Base-by-base conservation (phyloP, 2,329 filamentous ascomycete species). In the Fusarium sulawesiense region DNA sequence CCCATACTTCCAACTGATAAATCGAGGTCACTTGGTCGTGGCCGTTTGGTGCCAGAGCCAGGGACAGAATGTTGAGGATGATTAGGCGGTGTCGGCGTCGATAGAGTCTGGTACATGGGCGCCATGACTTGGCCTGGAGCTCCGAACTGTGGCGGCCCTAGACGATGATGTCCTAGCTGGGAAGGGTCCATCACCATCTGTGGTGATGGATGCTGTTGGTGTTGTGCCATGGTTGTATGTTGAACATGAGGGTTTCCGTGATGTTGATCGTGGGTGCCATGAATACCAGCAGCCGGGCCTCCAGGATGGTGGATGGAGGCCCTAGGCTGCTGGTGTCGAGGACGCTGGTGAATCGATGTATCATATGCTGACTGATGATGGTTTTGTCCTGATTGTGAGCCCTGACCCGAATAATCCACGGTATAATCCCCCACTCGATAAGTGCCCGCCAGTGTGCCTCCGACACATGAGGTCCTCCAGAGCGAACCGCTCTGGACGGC, bases 391-490 rank as follows among this genome's bases (percentile, higher is more conserved):
- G 88, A 82, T 84, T 90, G 87, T 82, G 86, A 85, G 78, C 86
- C 87, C 83, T 91, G 90, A 80, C 88, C 84, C 83, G 89, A 86
- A 84, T 92, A 92, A 80, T 91, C 88, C 86, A 92, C 89, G 87
- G 91, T 88, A 86, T 91, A 91, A 84, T 90, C 88, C 80, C 86
- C 87, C 83, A 88, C 85, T 86, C 89, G 88, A 85, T 92, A 93
- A 82, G 90, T 89, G 86, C 88, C 86, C 86, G 89, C 89, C 88
- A 92, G 88, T 84, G 88, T 91, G 87, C 83, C 88, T 85, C 85
- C 87, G 82, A 87, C 87, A 82, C 89, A 91, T 91, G 87, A 88
- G 88, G 88, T 86, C 88, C 88, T 89, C 90, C 89, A 92, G 90
- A 92, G 89, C 89, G 86, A 87, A 83, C 84, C 89, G 89, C 90